phyloP scores from a whole-genome alignment of 1,284 basidiomycete species.

The Tilletia caries region DNA sequence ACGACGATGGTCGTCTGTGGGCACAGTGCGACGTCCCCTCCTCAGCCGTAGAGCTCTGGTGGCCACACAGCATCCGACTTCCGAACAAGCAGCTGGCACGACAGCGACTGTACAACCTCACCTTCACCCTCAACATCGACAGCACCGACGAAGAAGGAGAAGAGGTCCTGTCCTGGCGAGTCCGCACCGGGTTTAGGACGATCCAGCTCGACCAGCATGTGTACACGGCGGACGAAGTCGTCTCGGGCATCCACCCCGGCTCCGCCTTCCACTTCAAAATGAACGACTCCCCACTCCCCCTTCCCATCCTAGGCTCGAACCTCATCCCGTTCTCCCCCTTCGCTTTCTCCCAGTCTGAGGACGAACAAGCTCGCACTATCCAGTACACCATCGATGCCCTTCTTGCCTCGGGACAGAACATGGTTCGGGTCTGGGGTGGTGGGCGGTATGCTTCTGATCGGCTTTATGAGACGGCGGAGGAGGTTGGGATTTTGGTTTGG shows the following conservation, averaged over 20 bases:
- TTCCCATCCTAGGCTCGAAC: constrained; percentile 34
- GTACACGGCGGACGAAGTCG: constrained; percentile 22
- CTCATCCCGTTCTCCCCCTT: constrained; percentile 32
- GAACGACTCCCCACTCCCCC: constrained; percentile 31
- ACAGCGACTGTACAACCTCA: background rate
- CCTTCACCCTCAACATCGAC: background rate
- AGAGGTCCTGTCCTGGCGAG: constrained; percentile 17
- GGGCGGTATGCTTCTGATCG: constrained; percentile 43
- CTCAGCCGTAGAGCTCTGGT: background rate
- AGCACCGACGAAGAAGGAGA: background rate
- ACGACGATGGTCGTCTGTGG: background rate
- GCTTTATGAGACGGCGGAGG: constrained; percentile 64
- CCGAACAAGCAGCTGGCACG: too few relatives aligned
- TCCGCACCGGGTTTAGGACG: constrained; percentile 37
- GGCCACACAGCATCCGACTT: background rate
- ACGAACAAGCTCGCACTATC: background rate
- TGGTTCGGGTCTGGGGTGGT: constrained; percentile 45
- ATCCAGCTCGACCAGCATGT: constrained; percentile 33
- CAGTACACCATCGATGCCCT: constrained; percentile 16
- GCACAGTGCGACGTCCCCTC: background rate
- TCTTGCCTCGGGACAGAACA: constrained; percentile 26
- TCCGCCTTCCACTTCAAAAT: constrained; percentile 32
- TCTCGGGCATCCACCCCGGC: constrained; percentile 26
- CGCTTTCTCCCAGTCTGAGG: background rate
- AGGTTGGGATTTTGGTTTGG: constrained; percentile 66